A percentile compares a stretch with the other conserved stretches of the same genome.
Evolutionary conservation across 306 rosid species (phyloP).

Genomic region (Rosa persica): DNA sequence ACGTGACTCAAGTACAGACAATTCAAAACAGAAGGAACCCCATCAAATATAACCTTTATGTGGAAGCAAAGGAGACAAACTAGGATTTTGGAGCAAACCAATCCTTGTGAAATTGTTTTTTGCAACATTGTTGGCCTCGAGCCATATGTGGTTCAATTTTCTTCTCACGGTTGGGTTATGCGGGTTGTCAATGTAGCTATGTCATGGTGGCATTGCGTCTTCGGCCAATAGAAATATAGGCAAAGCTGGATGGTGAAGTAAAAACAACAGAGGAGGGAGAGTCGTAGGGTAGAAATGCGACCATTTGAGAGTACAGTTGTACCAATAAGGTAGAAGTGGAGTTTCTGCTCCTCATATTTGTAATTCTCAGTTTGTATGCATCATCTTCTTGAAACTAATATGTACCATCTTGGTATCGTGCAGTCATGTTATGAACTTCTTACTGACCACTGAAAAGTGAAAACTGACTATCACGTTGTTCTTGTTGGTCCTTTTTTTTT

Average conservation of each 20-base stretch:
- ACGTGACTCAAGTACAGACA: conserved; percentile 37
- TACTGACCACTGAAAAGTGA: background rate
- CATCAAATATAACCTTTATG: conserved; percentile 48
- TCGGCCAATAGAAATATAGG: background rate
- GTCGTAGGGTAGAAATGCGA: background rate
- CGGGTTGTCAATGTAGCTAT: background rate
- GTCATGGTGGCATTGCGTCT: background rate
- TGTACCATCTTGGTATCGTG: conserved; percentile 1
- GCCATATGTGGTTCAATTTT: background rate
- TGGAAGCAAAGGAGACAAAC: conserved; percentile 1
- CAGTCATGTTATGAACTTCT: background rate
- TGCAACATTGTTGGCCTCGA: conserved; percentile 11
- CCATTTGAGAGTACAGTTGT: conserved; percentile 20
- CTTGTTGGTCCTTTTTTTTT: background rate
- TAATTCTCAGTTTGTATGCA: background rate
- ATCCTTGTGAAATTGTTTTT: background rate
- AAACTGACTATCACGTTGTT: background rate
- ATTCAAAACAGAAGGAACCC: conserved; percentile 53
- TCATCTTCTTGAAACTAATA: background rate
- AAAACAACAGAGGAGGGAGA: conserved; percentile 14
- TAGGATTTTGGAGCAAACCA: conserved; percentile 10
- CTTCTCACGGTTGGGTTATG: background rate
- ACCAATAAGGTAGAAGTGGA: background rate
- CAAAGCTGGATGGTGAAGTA: conserved; percentile 21
- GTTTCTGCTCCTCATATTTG: background rate